Evolutionary conservation across 192 early-diverging fungal species (phyloP).

Genomic region (Backusella liffmaniae): DNA sequence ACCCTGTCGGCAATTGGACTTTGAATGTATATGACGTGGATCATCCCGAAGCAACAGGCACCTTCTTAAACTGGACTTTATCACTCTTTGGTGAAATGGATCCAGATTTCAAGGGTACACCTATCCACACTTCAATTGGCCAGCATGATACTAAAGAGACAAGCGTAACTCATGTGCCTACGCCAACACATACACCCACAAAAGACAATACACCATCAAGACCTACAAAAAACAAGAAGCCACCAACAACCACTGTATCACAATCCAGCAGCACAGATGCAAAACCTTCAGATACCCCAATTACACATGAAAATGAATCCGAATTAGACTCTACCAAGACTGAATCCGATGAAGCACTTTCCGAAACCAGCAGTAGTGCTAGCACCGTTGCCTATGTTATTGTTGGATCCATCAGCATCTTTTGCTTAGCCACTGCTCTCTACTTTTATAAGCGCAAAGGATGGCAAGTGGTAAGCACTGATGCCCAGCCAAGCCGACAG

Average conservation of each 20-base stretch:
- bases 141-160: not conserved
- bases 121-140: not conserved
- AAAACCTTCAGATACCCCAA: not conserved
- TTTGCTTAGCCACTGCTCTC: slow-evolving; percentile 15
- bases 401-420: slow-evolving; percentile 21
- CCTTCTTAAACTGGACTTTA: slow-evolving; percentile 65
- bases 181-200: not conserved
- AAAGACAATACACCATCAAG: not conserved
- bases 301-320: not conserved
- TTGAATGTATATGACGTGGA: slow-evolving; percentile 62
- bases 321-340: not conserved
- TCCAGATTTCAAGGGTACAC: slow-evolving; percentile 14
- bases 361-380: not conserved
- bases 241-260: not conserved
- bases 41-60: slow-evolving; percentile 49
- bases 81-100: slow-evolving; percentile 43
- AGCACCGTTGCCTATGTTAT: slow-evolving; percentile 11
- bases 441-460: slow-evolving; percentile 19
- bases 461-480: not conserved
- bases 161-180: not conserved
- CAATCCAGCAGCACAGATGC: not conserved
- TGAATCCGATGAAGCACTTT: not conserved
- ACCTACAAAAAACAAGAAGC: slow-evolving; percentile 13
- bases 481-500: not conserved
- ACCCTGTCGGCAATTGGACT: slow-evolving; percentile 77